Base-by-base conservation (phyloP, 345 rosid species). In the Barbarea vulgaris region DNA sequence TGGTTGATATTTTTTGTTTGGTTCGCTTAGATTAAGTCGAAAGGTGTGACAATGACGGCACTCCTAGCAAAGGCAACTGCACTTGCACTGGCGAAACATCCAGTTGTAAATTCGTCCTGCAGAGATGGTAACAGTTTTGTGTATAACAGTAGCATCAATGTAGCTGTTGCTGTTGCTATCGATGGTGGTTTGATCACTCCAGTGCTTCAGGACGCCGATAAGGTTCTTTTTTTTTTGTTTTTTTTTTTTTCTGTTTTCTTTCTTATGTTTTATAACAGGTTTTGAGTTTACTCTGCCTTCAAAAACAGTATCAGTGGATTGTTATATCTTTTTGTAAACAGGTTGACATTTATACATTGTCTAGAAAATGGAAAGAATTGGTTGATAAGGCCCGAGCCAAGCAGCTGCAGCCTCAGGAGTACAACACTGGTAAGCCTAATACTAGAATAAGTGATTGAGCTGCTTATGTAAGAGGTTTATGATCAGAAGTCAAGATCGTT, bases 21-120 rank as follows among this genome's bases (percentile, higher is more conserved):
- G 14, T 81, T 64, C 67, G 21, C 75, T 58, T 81, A 95, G 99
- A 86, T 95, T 76, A 95, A 95, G 83, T 86, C 90, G 28, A 95
- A 90, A 86, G 99, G 98, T 41, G 97, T 95, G 58, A 95, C 97
- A 13, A 93, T 91, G 98, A 88, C 97, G 28, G 97, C 98, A 62
- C 83, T 93, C 79, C 85, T 95, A 5, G 97, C 96, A 34, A 95
- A 95, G 87, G 99, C 99, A 9, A 88, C 97, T 0, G 94, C 98
- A 9, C 91, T 92, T 74, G 97, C 99, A 6, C 81, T 95, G 81
- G 89, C 75, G 22, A 80, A 89, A 83, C 97, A 91, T 72, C 97
- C 90, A 30, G 86, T 85, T 64, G 85, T 93, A 44, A 93, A 93
- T 74, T 90, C 99, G 30, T 84, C 87, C 7, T 92, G 99, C 54